Conservation (phyloP, 768 basidiomycete species). For the Galerina sulciceps region DNA sequence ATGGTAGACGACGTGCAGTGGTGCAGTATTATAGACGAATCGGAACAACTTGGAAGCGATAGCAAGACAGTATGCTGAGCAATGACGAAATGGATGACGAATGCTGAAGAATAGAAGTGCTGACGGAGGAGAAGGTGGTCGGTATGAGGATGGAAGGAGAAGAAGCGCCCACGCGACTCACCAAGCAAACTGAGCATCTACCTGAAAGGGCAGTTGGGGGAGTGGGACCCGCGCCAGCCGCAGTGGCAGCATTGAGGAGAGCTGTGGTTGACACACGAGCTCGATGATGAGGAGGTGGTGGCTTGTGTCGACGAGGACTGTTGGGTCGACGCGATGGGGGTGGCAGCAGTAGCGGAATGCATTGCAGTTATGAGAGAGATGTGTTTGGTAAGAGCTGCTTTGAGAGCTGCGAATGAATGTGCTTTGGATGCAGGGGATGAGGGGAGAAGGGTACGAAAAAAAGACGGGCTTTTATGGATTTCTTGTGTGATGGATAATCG, state of each 20-base stretch:
- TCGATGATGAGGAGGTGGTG: conserved; percentile 15
- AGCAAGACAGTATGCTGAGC: conserved; percentile 15
- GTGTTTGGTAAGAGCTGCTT: neutral
- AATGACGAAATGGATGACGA: conserved; percentile 6
- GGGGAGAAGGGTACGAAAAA: conserved; percentile 21
- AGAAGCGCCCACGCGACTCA: conserved; percentile 16
- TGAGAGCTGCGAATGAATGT: neutral
- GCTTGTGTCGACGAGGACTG: conserved; percentile 23
- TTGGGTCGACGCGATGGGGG: conserved; percentile 21
- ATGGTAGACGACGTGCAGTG: conserved; percentile 19
- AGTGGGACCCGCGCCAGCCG: conserved; percentile 65
- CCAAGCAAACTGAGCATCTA: conserved; percentile 13
- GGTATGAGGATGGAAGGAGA: neutral
- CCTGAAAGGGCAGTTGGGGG: conserved; percentile 58
- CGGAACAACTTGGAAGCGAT: conserved; percentile 20
- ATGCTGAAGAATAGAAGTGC: conserved; percentile 7
- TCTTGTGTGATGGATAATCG: conserved; percentile 24
- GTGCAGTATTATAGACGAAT: conserved; percentile 21
- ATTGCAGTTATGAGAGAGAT: conserved; percentile 15
- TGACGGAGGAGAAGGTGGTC: conserved; percentile 6
- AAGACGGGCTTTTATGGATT: conserved; percentile 37
- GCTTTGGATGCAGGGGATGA: conserved; percentile 24
- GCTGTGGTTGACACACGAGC: conserved; percentile 48
- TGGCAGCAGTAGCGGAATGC: conserved; percentile 12
- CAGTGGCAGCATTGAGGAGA: conserved; percentile 83